Percentiles rank a stretch among this genome's conserved stretches.
Evolutionary conservation across 768 basidiomycete species (phyloP).

Genomic region (Panaeolus cyanescens): DNA sequence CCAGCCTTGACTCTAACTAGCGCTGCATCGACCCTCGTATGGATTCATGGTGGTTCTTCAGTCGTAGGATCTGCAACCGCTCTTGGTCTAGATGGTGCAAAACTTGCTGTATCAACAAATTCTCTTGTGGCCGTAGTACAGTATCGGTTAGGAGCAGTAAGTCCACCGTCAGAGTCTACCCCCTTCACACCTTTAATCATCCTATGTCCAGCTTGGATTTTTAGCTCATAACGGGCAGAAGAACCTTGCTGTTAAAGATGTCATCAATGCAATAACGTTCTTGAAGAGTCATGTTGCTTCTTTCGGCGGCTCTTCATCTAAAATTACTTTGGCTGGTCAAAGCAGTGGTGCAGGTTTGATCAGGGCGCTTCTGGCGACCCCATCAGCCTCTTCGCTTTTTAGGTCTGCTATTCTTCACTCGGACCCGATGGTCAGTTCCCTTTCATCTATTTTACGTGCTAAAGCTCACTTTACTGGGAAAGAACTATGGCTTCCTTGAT

Average conservation of each 20-base stretch:
- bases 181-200: slow-evolving; percentile 4
- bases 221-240: slow-evolving; percentile 69
- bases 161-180: slow-evolving; percentile 26
- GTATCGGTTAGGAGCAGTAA: slow-evolving; percentile 78
- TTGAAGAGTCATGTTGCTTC: slow-evolving; percentile 55
- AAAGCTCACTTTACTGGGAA: slow-evolving; percentile 6
- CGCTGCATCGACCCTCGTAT: slow-evolving; percentile 55
- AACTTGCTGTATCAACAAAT: slow-evolving; percentile 66
- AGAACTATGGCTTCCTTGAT: slow-evolving; percentile 77
- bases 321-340: slow-evolving; percentile 81
- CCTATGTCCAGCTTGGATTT: slow-evolving; percentile 61
- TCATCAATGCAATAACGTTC: slow-evolving; percentile 67
- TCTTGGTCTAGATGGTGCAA: slow-evolving; percentile 77
- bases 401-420: slow-evolving; percentile 81
- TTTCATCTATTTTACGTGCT: neutral
- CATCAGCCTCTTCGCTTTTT: slow-evolving; percentile 74
- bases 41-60: slow-evolving; percentile 90
- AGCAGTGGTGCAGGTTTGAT: slow-evolving; percentile 81
- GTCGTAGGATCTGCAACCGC: slow-evolving; percentile 67
- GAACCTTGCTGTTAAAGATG: slow-evolving; percentile 73
- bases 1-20: slow-evolving; percentile 32
- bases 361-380: slow-evolving; percentile 71
- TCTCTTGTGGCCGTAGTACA: slow-evolving; percentile 84
- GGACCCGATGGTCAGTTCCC: slow-evolving; percentile 72
- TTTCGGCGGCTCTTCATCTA: slow-evolving; percentile 66